Percentiles rank a stretch among this genome's conserved stretches.
These are phyloP conservation scores for Candida hungchunana DNA, from an alignment of 805 yeast genomes.

Conservation along the genomic window DNA sequence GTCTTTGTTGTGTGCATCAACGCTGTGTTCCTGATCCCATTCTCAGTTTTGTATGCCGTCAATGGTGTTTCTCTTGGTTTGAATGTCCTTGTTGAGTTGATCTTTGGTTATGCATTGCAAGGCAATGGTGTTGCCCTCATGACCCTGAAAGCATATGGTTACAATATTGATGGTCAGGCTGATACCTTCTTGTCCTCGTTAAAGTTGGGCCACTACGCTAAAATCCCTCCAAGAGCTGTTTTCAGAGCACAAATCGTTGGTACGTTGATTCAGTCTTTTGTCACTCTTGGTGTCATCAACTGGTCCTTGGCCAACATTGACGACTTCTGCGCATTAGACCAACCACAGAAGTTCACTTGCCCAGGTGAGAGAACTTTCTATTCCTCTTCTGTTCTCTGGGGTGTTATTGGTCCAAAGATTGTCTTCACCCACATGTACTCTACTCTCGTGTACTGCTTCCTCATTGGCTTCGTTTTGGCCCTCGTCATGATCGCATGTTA, in stretches of 20 bases:
- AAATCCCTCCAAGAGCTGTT: conserved; percentile 54
- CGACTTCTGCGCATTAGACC: conserved; percentile 32
- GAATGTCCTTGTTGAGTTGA: conserved; percentile 51
- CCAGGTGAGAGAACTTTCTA: conserved; percentile 40
- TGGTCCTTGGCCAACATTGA: conserved; percentile 32
- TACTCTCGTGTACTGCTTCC: conserved; percentile 57
- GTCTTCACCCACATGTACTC: conserved; percentile 59
- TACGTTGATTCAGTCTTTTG: conserved; percentile 28
- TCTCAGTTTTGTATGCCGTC: conserved; percentile 42
- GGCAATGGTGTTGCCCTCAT: conserved; percentile 53
- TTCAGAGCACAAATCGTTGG: conserved; percentile 43
- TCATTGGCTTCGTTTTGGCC: conserved; percentile 44
- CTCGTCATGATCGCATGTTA: conserved; percentile 28
- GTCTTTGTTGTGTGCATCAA: conserved; percentile 50
- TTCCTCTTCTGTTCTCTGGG: conserved; percentile 40
- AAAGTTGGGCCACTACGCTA: conserved; percentile 44
- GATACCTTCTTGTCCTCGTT: conserved; percentile 51
- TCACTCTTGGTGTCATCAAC: conserved; percentile 31
- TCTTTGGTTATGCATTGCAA: conserved; percentile 47
- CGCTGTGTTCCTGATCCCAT: conserved; percentile 46
- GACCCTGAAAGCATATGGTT: conserved; percentile 48
- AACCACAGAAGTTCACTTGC: conserved; percentile 37
- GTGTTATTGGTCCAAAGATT: conserved; percentile 52
- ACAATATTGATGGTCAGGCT: conserved; percentile 62
- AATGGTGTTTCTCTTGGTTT: conserved; percentile 47